These are phyloP conservation scores for Fusarium subglutinans DNA, from an alignment of 2,329 filamentous ascomycete species.

Conservation along the genomic window DNA sequence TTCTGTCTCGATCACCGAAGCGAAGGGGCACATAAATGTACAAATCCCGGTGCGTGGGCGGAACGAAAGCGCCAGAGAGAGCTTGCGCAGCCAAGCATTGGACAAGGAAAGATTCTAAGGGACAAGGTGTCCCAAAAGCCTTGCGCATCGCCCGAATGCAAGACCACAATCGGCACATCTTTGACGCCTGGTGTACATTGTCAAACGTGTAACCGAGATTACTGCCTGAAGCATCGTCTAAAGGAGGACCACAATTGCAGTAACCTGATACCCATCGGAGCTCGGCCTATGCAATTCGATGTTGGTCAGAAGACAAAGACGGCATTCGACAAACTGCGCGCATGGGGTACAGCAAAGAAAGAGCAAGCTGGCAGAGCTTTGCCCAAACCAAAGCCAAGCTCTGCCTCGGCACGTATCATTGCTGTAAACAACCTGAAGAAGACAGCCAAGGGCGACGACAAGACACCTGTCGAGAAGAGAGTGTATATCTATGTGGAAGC, in stretches of 20 bases:
- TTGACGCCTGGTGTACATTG: conserved; percentile 77
- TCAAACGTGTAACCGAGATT: conserved; percentile 73
- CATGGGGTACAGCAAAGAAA: conserved; percentile 82
- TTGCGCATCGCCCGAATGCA: conserved; percentile 73
- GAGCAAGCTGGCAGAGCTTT: conserved; percentile 67
- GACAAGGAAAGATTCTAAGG: conserved; percentile 62
- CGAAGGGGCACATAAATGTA: conserved; percentile 80
- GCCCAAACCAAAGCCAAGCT: conserved; percentile 70
- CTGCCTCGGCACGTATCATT: conserved; percentile 70
- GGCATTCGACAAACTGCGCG: conserved; percentile 79
- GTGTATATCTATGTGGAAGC: conserved; percentile 92
- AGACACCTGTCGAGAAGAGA: conserved; percentile 82
- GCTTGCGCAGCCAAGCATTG: conserved; percentile 62
- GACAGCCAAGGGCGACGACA: conserved; percentile 88
- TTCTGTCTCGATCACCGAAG: conserved; percentile 95
- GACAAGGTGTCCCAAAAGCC: conserved; percentile 70
- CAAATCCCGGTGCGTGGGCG: conserved; percentile 69
- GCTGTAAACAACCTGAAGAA: conserved; percentile 84
- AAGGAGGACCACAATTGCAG: conserved; percentile 85
- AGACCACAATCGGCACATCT: conserved; percentile 75
- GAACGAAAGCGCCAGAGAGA: conserved; percentile 64
- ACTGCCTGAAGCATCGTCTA: conserved; percentile 81
- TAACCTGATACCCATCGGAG: conserved; percentile 71
- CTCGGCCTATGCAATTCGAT: conserved; percentile 55
- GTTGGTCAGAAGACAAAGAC: conserved; percentile 72